Percentiles rank a stretch among this genome's conserved stretches.
Conservation (phyloP, 2,329 filamentous ascomycete species). For the Monosporascus cannonballus region DNA sequence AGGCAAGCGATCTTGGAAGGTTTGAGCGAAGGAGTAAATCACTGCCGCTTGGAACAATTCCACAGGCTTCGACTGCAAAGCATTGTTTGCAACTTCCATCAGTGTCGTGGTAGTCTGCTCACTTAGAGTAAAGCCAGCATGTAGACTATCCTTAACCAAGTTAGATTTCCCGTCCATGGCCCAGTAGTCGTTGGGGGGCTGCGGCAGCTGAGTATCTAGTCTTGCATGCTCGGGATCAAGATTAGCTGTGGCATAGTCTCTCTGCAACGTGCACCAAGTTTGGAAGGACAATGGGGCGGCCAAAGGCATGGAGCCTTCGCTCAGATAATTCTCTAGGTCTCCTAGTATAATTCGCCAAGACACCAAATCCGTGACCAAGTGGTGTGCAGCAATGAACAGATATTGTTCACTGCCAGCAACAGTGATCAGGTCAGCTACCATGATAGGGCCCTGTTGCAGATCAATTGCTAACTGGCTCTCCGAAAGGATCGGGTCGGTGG, state of each 20-base stretch:
- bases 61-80: neutral
- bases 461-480: neutral
- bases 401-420: neutral
- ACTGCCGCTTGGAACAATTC: slow-evolving; percentile 7
- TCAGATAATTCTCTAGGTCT: neutral
- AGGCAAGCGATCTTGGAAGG: slow-evolving; percentile 5
- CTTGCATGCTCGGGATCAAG: too few relatives aligned
- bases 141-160: too few relatives aligned
- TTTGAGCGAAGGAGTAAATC: slow-evolving; percentile 2
- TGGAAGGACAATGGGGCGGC: neutral
- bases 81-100: neutral
- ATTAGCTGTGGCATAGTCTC: neutral
- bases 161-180: neutral
- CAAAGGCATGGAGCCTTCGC: neutral
- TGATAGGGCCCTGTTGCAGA: neutral
- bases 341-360: neutral
- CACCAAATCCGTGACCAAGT: neutral
- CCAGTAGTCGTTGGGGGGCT: neutral
- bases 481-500: neutral
- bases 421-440: neutral
- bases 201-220: too few relatives aligned
- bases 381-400: neutral
- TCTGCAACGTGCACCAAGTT: neutral
- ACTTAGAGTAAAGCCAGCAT: too few relatives aligned
- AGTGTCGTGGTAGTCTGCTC: too few relatives aligned